These are phyloP conservation scores for Prunus mira DNA, from an alignment of 306 rosid genomes.

Conservation along the genomic window DNA sequence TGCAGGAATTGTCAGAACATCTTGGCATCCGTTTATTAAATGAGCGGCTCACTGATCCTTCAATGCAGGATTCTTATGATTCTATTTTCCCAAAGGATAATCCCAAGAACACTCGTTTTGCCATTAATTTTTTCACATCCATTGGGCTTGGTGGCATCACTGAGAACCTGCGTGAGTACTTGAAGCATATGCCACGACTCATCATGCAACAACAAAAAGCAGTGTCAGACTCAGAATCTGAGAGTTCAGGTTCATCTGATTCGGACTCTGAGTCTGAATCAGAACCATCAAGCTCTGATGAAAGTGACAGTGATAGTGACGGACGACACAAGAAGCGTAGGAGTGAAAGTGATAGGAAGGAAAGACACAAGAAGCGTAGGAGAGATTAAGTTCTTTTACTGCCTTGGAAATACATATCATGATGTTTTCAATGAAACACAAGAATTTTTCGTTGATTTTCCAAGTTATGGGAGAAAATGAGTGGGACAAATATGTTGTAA, in stretches of 20 bases:
- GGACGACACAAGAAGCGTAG: constrained; percentile 38
- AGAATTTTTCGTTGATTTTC: neutral
- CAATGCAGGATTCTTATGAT: constrained; percentile 69
- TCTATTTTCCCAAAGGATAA: constrained; percentile 78
- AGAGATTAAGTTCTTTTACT: constrained; percentile 23
- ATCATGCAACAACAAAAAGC: constrained; percentile 84
- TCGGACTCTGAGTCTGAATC: constrained; percentile 44
- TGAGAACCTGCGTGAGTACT: constrained; percentile 77
- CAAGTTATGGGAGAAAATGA: neutral
- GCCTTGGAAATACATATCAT: neutral
- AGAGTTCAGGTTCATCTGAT: constrained; percentile 53
- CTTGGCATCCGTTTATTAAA: constrained; percentile 65
- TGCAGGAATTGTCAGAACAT: constrained; percentile 89
- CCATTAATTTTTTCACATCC: constrained; percentile 90
- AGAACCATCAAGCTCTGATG: constrained; percentile 52
- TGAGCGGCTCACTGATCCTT: constrained; percentile 59
- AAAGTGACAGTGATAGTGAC: constrained; percentile 37
- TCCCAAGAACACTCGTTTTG: constrained; percentile 87
- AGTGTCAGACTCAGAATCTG: constrained; percentile 48
- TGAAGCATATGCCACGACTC: constrained; percentile 89
- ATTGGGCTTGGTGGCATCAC: constrained; percentile 96
- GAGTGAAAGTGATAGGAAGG: constrained; percentile 32
- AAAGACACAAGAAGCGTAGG: constrained; percentile 51
- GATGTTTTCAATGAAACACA: neutral
- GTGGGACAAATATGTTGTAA: neutral